These are phyloP conservation scores for Penicillium hesseltinei DNA, from an alignment of 2,329 filamentous ascomycete species.

Conservation along the genomic window DNA sequence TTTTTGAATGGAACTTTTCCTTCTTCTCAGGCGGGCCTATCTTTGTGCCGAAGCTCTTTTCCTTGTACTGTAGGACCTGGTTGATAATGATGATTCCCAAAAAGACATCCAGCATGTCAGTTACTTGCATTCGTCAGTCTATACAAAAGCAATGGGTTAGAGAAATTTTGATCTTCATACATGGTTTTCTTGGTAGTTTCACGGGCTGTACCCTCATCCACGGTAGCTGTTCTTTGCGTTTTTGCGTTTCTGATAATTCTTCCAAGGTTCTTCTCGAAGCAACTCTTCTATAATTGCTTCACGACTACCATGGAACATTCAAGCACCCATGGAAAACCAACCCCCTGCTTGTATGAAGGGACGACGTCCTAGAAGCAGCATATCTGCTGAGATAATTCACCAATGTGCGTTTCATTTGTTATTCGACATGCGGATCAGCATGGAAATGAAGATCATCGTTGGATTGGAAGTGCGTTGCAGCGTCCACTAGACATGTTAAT, in stretches of 20 bases:
- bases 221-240: not conserved
- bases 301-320: not conserved
- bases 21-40: conserved; percentile 33
- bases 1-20: conserved; percentile 29
- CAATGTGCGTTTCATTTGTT: not conserved
- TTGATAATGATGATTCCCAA: conserved; percentile 38
- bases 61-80: conserved; percentile 39
- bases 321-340: not conserved
- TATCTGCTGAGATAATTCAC: not conserved
- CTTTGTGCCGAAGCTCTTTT: conserved; percentile 32
- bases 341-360: not conserved
- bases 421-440: not conserved
- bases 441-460: not conserved
- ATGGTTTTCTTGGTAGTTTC: not conserved
- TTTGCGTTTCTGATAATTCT: not conserved
- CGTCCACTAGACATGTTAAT: not conserved
- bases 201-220: not conserved
- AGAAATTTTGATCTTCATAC: conserved; percentile 16
- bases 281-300: not conserved
- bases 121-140: conserved; percentile 30
- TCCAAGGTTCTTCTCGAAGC: not conserved
- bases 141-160: conserved; percentile 32
- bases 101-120: conserved; percentile 35
- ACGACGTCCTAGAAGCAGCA: not conserved
- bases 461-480: not conserved